Base-by-base conservation (phyloP, 1,284 basidiomycete genomes). In the Austroboletus rostrupii region DNA sequence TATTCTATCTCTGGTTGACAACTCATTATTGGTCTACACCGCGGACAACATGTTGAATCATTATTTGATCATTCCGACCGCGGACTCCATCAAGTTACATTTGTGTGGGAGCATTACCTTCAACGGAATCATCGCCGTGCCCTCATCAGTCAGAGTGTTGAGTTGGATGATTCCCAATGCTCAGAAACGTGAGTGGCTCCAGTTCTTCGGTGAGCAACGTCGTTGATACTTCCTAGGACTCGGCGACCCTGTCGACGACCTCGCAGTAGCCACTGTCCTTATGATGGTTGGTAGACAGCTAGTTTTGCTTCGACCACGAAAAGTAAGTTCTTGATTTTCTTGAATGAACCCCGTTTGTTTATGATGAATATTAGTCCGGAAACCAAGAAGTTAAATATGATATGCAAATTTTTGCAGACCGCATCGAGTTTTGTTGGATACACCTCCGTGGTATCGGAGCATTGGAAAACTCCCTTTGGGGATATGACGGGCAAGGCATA, bases 371-470 rank as follows among this genome's bases (percentile, higher is more conserved):
- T 40, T 52, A 92, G 83, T 83, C 90, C 0, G 90, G 82, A 9
- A 78, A 85, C 50, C 87, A 92, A 61, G 93, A 97, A 71, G 91
- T 97, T 54, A 91, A 90, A 56, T 99, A 99, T 67, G 96, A 99
- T 68, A 87, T 98, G 80, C 96, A 98, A 62, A 90, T 99, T 39
- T 86, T 99, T 26, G 92, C 95, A 0, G 92, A 97, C 60, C 83
- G 87, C 26, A 92, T 99, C 54, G 96, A 99, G 64, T 94, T 95
- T 64, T 99, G 95, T 70, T 99, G 96, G 96, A 97, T 96, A 39
- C 95, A 98, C 72, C 73, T 97, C 46, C 84, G 89, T 41, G 95
- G 94, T 1, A 92, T 97, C 32, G 90, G 88, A 3, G 85, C 92
- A 2, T 74, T 99, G 28, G 95, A 98, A 64, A 97, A 99, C 70